A percentile compares a stretch with the other conserved stretches of the same genome.
phyloP scores from a whole-genome alignment of 805 yeast species.

The Debaryomyces tyrocola region DNA sequence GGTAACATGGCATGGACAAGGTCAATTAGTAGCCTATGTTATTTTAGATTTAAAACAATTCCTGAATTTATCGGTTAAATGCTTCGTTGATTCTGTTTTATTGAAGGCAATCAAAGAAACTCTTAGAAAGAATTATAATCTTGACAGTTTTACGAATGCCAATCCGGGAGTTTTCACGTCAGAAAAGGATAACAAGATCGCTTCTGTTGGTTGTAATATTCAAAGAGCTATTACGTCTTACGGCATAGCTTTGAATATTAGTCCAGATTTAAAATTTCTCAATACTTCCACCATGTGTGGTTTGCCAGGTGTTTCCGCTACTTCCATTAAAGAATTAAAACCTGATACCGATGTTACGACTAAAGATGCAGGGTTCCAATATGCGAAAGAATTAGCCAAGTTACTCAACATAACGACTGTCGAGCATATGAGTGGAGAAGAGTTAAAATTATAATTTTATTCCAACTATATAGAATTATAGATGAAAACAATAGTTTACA shows the following conservation, averaged over 20 bases:
- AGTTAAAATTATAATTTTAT: slow-evolving; percentile 11
- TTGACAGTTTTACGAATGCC: slow-evolving; percentile 53
- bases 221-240: slow-evolving; percentile 83
- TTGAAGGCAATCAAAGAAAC: slow-evolving; percentile 56
- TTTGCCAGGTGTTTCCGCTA: slow-evolving; percentile 51
- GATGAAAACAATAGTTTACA: background rate
- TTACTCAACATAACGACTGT: slow-evolving; percentile 30
- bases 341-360: slow-evolving; percentile 13
- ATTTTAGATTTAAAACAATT: slow-evolving; percentile 63
- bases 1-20: slow-evolving; percentile 95
- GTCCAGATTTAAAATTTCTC: slow-evolving; percentile 70
- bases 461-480: background rate
- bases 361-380: slow-evolving; percentile 30
- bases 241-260: slow-evolving; percentile 81
- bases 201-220: slow-evolving; percentile 87
- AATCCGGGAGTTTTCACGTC: slow-evolving; percentile 90
- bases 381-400: slow-evolving; percentile 38
- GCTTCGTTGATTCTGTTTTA: slow-evolving; percentile 62
- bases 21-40: slow-evolving; percentile 86
- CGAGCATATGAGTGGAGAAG: slow-evolving; percentile 37
- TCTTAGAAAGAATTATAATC: slow-evolving; percentile 35
- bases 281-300: slow-evolving; percentile 86
- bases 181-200: slow-evolving; percentile 58
- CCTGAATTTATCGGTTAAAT: slow-evolving; percentile 54
- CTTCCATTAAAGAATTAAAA: slow-evolving; percentile 26